Evolutionary conservation across 106 monocot genomes (phyloP).

Genomic region (Xerophyta viscosa): DNA sequence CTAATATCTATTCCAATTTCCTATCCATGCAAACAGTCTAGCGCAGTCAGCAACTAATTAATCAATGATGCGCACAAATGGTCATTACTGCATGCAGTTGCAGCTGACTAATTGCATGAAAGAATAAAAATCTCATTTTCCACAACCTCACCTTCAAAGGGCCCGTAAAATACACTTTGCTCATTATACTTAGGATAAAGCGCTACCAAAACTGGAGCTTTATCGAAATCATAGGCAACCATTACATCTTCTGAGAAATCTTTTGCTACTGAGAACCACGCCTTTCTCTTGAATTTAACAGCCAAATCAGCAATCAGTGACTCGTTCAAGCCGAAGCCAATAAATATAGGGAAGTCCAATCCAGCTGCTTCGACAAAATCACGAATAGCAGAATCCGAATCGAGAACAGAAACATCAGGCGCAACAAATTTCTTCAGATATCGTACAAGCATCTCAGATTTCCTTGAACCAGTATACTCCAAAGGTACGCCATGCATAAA

Average conservation of each 20-base stretch:
- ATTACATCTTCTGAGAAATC: conserved; percentile 92
- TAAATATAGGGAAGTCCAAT: conserved; percentile 76
- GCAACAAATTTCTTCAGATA: conserved; percentile 81
- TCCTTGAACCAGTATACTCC: conserved; percentile 85
- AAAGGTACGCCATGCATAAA: conserved; percentile 85
- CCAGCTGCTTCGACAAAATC: conserved; percentile 73
- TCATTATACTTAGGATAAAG: conserved; percentile 79
- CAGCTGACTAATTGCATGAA: too few relatives aligned
- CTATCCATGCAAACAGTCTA: too few relatives aligned
- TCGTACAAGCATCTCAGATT: conserved; percentile 66
- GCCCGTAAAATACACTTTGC: conserved; percentile 89
- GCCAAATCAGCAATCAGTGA: conserved; percentile 51
- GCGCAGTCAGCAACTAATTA: too few relatives aligned
- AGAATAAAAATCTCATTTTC: too few relatives aligned
- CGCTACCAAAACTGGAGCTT: conserved; percentile 79
- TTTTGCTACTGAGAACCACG: conserved; percentile 89
- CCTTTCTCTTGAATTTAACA: conserved; percentile 70
- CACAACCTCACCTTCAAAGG: conserved; percentile 96
- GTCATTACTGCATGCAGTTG: too few relatives aligned
- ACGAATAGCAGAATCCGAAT: conserved; percentile 57
- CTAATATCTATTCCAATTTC: too few relatives aligned
- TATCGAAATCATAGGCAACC: conserved; percentile 90
- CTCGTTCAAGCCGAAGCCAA: conserved; percentile 86
- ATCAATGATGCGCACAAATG: too few relatives aligned
- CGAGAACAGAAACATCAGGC: conserved; percentile 74